These are phyloP conservation scores for Parathielavia appendiculata DNA, from an alignment of 495 filamentous ascomycete species.

Conservation along the genomic window DNA sequence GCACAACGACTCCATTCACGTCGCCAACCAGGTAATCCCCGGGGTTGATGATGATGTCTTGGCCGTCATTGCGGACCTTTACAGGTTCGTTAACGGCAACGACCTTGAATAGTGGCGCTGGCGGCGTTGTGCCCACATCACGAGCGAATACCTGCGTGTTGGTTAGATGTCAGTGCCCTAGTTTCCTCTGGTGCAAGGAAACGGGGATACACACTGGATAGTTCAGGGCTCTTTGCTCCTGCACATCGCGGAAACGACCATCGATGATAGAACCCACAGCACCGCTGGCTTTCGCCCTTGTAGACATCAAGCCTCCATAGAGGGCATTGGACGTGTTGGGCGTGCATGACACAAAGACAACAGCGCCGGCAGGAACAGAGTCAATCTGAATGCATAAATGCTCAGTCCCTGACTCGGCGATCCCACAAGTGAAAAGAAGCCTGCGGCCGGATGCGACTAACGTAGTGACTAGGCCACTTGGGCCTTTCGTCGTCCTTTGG, in stretches of 20 bases:
- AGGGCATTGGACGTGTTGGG: slow-evolving; percentile 49
- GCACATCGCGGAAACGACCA: slow-evolving; percentile 53
- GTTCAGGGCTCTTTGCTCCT: slow-evolving; percentile 52
- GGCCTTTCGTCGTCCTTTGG: slow-evolving; percentile 42
- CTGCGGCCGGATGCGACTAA: slow-evolving; percentile 23
- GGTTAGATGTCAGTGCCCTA: background rate
- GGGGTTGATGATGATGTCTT: slow-evolving; percentile 47
- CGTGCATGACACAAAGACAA: slow-evolving; percentile 55
- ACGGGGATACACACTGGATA: slow-evolving; percentile 36
- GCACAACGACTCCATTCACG: slow-evolving; percentile 50
- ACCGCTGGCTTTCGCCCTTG: slow-evolving; percentile 45
- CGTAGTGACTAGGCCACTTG: slow-evolving; percentile 46
- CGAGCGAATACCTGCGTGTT: slow-evolving; percentile 45
- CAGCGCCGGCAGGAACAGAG: slow-evolving; percentile 44
- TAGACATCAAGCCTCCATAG: slow-evolving; percentile 57
- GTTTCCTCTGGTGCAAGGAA: background rate
- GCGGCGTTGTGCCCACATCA: slow-evolving; percentile 49
- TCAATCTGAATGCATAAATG: slow-evolving; percentile 44
- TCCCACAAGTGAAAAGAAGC: too few relatives aligned
- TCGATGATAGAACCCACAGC: slow-evolving; percentile 50
- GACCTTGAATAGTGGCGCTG: slow-evolving; percentile 42
- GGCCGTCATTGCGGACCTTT: slow-evolving; percentile 37
- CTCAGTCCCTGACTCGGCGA: background rate
- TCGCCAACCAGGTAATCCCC: slow-evolving; percentile 57
- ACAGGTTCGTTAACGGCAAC: slow-evolving; percentile 41